Base-by-base conservation (phyloP, 2,329 filamentous ascomycete species). In the Scedosporium apiospermum region DNA sequence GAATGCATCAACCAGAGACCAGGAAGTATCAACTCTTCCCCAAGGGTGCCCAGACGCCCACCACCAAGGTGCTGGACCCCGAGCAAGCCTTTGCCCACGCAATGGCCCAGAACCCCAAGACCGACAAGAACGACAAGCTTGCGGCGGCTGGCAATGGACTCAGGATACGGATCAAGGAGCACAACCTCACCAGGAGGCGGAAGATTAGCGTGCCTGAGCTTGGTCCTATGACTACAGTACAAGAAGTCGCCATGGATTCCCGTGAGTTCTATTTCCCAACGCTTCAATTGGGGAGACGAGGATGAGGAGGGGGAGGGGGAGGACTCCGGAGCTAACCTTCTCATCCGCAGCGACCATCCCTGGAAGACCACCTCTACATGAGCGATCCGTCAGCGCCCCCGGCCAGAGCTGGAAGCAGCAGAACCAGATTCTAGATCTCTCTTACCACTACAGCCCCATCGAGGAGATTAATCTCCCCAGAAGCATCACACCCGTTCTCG, bases 211-310 rank as follows among this genome's bases (percentile, higher is more conserved):
- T 87, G 14, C 82, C 84, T 9, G 87, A 89, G 65, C 72, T 88
- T 58, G 86, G 84, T 1, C 84, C 84, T 41, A 87, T 88, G 85
- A 87, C 85, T 4, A 88, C 86, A 1, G 86, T 88, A 14, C 85
- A 88, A 66, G 86, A 88, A 69, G 74, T 81, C 58, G 72, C 84
- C 60, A 88, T 89, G 85, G 87, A 89, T 73, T 89, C 87, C 68
- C 87, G 87, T 89, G 77, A 76, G 86, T 77, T n/a, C 18, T 38
- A 6, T 27, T 57, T 23, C 18, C 18, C 6, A 58, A 4, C 49
- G 9, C 12, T 44, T 21, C 61, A 62, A 58, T 51, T 60, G 26
- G 44, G 60, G 46, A 38, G 34, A 38, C 10, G 30, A 38, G 30
- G 30, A 5, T 38, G 30, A 38, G 34, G 34, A 14, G 34, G 4